These are phyloP conservation scores for Tarenaya hassleriana DNA, from an alignment of 345 rosid species.

Conservation along the genomic window DNA sequence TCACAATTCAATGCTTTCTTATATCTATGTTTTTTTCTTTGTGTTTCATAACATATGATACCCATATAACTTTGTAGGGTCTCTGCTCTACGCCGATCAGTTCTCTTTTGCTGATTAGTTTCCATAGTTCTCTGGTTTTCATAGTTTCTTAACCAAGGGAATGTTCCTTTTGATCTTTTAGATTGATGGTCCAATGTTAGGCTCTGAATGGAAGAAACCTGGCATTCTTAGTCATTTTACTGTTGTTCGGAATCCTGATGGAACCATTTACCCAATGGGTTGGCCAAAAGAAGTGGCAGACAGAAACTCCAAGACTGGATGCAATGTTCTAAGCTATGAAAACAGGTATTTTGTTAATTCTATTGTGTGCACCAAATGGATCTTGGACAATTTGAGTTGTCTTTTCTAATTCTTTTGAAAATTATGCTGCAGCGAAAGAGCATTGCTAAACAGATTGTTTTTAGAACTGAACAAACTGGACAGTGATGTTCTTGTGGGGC, in stretches of 20 bases:
- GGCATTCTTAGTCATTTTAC: constrained; percentile 81
- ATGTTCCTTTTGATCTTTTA: constrained; percentile 35
- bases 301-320: constrained; percentile 73
- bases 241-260: constrained; percentile 87
- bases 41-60: no score
- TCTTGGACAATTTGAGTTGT: constrained; percentile 15
- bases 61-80: no score
- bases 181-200: constrained; percentile 92
- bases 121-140: background rate
- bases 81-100: background rate
- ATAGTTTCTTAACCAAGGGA: background rate
- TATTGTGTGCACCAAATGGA: constrained; percentile 11
- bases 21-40: constrained; percentile 10
- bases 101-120: background rate
- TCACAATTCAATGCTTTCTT: constrained; percentile 14
- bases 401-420: constrained; percentile 9
- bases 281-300: constrained; percentile 77
- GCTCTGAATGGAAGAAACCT: constrained; percentile 78
- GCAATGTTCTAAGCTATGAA: constrained; percentile 63
- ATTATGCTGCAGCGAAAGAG: constrained; percentile 76
- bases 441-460: constrained; percentile 84
- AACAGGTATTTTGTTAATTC: constrained; percentile 48
- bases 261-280: constrained; percentile 93
- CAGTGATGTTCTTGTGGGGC: constrained; percentile 93
- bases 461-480: constrained; percentile 78